Percentiles rank a stretch among this genome's conserved stretches.
Evolutionary conservation across 768 basidiomycete species (phyloP).

Genomic region (Vararia minispora): DNA sequence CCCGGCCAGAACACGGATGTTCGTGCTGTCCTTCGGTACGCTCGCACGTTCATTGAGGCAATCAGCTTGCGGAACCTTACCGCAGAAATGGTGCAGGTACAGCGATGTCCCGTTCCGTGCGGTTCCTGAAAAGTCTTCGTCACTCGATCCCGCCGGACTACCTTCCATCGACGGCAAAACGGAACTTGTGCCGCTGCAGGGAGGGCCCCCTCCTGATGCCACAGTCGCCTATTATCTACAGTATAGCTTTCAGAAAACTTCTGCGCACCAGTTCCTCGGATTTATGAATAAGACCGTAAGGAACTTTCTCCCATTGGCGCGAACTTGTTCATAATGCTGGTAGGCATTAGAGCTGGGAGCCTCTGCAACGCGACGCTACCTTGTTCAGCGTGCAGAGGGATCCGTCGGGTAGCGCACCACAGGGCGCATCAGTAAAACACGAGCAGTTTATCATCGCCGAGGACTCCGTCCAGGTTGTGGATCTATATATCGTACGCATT

Average conservation of each 20-base stretch:
- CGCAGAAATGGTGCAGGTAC: constrained; percentile 1
- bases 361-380: constrained; percentile 5
- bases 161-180: constrained; percentile 4
- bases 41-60: too few relatives aligned
- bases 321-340: too few relatives aligned
- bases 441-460: constrained; percentile 7
- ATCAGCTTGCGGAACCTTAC: too few relatives aligned
- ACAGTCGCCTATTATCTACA: constrained; percentile 3
- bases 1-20: constrained; percentile 11
- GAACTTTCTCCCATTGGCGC: background rate
- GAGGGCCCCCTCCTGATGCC: constrained; percentile 1
- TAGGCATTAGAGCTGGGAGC: constrained; percentile 6
- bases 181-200: constrained; percentile 2
- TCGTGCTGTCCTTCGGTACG: constrained; percentile 9
- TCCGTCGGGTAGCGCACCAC: background rate
- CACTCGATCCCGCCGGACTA: constrained; percentile 5
- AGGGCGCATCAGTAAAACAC: background rate
- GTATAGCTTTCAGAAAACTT: constrained; percentile 5
- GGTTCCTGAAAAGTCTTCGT: constrained; percentile 4
- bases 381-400: constrained; percentile 6
- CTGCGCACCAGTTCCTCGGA: constrained; percentile 6
- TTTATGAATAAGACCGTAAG: constrained; percentile 9
- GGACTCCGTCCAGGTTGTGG: constrained; percentile 11
- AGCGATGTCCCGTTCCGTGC: constrained; percentile 4
- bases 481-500: constrained; percentile 6